phyloP scores from a whole-genome alignment of 2,329 filamentous ascomycete genomes.

The Aureobasidium leucospermi region DNA sequence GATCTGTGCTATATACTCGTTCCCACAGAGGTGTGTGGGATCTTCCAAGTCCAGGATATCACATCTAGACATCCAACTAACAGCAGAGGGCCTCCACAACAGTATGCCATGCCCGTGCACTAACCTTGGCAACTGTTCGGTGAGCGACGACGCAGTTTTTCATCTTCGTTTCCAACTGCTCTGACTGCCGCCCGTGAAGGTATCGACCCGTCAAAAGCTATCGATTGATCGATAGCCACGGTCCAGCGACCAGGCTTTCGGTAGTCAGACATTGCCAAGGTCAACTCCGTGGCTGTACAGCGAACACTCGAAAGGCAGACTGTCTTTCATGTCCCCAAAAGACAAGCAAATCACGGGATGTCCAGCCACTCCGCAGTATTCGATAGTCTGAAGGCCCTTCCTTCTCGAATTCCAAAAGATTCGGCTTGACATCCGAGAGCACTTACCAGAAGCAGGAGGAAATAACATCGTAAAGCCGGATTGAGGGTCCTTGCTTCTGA shows the following conservation, averaged over 20 bases:
- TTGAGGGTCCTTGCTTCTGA: neutral
- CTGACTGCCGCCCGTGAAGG: neutral
- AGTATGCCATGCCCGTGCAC: neutral
- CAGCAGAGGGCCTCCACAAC: neutral
- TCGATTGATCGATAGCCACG: neutral
- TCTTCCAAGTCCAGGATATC: too few species aligned
- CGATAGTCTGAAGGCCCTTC: neutral
- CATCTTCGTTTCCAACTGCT: constrained; percentile 1
- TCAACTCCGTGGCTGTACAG: neutral
- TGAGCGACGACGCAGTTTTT: neutral
- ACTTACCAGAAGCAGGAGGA: neutral
- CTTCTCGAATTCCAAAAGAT: neutral
- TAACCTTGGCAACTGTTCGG: neutral
- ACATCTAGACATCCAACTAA: neutral
- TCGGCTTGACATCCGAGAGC: neutral
- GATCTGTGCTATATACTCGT: too few species aligned
- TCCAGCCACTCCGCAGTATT: constrained; percentile 2
- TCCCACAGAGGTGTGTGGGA: too few species aligned
- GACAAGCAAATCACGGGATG: constrained; percentile 2
- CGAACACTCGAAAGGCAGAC: neutral
- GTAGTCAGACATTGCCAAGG: neutral
- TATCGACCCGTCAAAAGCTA: neutral
- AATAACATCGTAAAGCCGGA: neutral
- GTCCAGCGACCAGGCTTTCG: neutral
- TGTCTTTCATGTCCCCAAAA: neutral